Evolutionary conservation across 345 rosid genomes (phyloP), one percentile per base, ranked within the genome.

Genomic region (Euphorbia pulcherrima): DNA sequence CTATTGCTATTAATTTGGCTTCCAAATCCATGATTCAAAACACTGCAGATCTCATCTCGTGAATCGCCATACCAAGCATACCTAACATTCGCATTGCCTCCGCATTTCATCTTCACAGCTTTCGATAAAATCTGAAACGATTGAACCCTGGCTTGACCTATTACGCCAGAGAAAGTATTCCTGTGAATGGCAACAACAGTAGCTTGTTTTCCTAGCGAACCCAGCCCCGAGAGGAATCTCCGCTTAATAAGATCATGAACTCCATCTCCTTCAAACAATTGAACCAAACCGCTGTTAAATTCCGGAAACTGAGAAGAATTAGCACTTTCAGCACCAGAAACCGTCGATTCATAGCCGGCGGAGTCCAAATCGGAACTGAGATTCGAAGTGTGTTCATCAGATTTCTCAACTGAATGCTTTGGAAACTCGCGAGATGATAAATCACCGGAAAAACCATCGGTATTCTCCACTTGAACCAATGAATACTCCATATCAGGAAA

Each of bases 1-100:
- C 75, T 65, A 71, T 80, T 80, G 47, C 26, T 58, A 3, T 39
- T 51, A 37, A 67, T 3, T 51, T 64, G 69, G 18, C 21, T 57
- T 6, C 90, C 81, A 75, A 91, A 91, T 2, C 99, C 99, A 39
- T 83, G 74, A n/a, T 79, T 83, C 21, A 88, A 8, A 52, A 94
- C 78, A 62, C 75, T 69, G 37, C 47, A 66, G 0, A 85, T 59
- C 69, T 85, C 91, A 6, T 75, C 77, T 71, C 65, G 87, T 1
- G 73, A 1, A 27, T 82, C 83, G 21, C 85, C 66, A 65, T 79
- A 85, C 99, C 99, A 91, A 58, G 83, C 97, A 29, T 73, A 82
- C 69, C 78, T 89, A 37, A 89, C 65, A 69, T 82, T 90, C 8
- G 90, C 76, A 48, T 76, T 40, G 8, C 88, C 92, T 16, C 75